Evolutionary conservation across 306 rosid genomes (phyloP).

Genomic region (Sechiopsis laciniata): DNA sequence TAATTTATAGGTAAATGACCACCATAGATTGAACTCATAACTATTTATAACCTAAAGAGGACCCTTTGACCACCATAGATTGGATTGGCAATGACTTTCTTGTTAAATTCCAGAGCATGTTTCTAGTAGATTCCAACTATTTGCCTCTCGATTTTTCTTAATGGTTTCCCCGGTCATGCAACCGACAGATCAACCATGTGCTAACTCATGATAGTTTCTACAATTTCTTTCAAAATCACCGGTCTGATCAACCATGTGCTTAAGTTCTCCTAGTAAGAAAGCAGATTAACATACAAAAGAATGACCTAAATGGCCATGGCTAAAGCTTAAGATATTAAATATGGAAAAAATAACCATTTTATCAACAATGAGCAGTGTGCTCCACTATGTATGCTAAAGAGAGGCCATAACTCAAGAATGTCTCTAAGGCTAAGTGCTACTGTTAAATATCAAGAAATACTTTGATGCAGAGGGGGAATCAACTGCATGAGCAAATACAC

Average conservation of each 20-base stretch:
- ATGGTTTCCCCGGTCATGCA: too few relatives aligned
- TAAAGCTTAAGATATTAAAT: background rate
- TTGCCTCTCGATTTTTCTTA: too few relatives aligned
- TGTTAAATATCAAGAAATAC: background rate
- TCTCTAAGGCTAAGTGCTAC: background rate
- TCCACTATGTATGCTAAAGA: background rate
- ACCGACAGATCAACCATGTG: too few relatives aligned
- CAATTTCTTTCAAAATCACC: background rate
- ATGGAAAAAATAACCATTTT: background rate
- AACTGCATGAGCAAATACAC: background rate
- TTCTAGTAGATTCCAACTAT: too few relatives aligned
- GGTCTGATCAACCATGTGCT: background rate
- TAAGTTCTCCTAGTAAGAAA: constrained; percentile 3
- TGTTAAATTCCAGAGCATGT: too few relatives aligned
- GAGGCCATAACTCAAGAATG: constrained; percentile 9
- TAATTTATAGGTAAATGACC: background rate
- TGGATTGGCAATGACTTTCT: too few relatives aligned
- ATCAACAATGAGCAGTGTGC: background rate
- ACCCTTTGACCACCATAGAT: too few relatives aligned
- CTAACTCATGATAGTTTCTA: too few relatives aligned
- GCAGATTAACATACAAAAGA: background rate
- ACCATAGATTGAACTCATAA: background rate
- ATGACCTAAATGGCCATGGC: background rate
- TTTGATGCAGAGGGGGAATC: background rate
- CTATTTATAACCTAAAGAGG: too few relatives aligned